Evolutionary conservation across 1,284 basidiomycete species (phyloP).

Genomic region (Inonotus obliquus): DNA sequence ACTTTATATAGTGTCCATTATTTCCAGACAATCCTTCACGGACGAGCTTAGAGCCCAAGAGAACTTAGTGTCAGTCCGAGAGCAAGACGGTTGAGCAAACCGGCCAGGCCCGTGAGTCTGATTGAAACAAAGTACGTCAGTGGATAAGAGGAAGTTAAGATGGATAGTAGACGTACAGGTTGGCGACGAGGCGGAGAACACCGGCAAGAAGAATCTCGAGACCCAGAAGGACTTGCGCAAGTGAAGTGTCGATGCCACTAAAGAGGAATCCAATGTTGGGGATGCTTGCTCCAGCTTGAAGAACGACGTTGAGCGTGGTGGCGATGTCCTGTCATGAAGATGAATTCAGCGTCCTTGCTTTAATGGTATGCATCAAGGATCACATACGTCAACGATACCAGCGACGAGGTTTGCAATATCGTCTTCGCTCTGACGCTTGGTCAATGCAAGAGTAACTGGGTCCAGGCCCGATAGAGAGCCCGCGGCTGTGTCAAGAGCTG

Average conservation of each 20-base stretch:
- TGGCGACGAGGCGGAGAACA: conserved; percentile 21
- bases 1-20: no score
- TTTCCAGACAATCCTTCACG: no score
- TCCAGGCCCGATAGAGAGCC: conserved; percentile 7
- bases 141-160: not conserved
- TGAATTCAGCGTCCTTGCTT: not conserved
- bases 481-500: conserved; percentile 16
- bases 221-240: conserved; percentile 19
- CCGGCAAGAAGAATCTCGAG: conserved; percentile 20
- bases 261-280: conserved; percentile 17
- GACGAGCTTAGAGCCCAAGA: conserved; percentile 22
- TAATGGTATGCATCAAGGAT: not conserved
- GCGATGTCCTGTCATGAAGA: conserved; percentile 5
- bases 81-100: conserved; percentile 22
- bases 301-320: not conserved
- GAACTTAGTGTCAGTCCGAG: conserved; percentile 25
- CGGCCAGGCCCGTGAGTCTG: conserved; percentile 26
- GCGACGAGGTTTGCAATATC: conserved; percentile 19
- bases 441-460: not conserved
- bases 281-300: not conserved
- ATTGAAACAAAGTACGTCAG: not conserved
- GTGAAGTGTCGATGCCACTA: conserved; percentile 18
- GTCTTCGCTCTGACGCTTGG: conserved; percentile 17
- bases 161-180: conserved; percentile 5
- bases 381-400: conserved; percentile 12